Conservation (phyloP, 139 green algal genomes). For the Chlorella sp. region DNA sequence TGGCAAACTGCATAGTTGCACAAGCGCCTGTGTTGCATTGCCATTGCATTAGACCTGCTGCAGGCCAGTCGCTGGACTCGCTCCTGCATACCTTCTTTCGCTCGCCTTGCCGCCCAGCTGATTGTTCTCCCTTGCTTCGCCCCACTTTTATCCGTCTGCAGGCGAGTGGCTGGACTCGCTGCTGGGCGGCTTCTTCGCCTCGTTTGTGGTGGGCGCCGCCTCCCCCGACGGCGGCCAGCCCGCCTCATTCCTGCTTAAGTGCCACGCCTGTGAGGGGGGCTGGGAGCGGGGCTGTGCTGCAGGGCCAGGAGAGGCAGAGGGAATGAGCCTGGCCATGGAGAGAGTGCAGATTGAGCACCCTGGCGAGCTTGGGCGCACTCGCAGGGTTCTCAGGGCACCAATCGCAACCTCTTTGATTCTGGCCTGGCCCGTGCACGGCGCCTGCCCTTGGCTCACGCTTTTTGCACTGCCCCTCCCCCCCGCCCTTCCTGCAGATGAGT, state of each 20-base stretch:
- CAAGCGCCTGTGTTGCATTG: too few species aligned
- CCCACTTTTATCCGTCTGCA: background rate
- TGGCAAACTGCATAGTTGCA: too few species aligned
- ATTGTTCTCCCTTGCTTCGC: too few species aligned
- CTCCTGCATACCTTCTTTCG: too few species aligned
- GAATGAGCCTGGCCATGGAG: too few species aligned
- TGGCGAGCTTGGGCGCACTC: background rate
- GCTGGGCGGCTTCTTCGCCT: background rate
- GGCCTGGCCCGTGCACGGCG: background rate
- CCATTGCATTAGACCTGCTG: too few species aligned
- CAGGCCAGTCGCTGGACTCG: too few species aligned
- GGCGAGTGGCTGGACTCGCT: conserved; percentile 5
- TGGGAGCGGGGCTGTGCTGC: background rate
- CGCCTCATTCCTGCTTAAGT: conserved; percentile 18
- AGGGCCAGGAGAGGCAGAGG: too few species aligned
- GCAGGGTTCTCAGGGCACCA: background rate
- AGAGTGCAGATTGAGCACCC: background rate
- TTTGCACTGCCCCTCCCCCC: background rate
- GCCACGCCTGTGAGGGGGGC: background rate
- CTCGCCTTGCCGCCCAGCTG: too few species aligned
- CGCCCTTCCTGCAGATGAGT: background rate
- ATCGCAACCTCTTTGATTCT: background rate
- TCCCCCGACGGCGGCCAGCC: background rate
- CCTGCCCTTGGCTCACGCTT: too few species aligned
- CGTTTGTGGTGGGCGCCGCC: background rate